These are phyloP conservation scores for Paraurostyla sp. DNA, from an alignment of 73 alveolate genomes.

Conservation along the genomic window DNA sequence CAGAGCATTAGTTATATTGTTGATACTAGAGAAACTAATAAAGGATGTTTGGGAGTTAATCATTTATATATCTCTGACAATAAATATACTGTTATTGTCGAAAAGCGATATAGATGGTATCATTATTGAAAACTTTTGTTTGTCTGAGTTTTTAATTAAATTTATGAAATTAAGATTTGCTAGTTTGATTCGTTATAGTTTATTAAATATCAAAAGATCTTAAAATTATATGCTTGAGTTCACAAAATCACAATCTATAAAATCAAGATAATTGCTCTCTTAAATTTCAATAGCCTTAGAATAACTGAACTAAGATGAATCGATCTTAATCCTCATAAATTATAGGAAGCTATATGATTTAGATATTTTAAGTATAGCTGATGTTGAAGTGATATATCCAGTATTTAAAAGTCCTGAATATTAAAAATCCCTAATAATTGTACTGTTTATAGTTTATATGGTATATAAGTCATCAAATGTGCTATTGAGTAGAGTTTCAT, in stretches of 20 bases:
- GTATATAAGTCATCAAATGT: slow-evolving; percentile 32
- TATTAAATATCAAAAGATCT: slow-evolving; percentile 20
- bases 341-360: neutral
- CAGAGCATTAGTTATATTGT: neutral
- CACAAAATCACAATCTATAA: neutral
- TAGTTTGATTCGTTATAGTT: neutral
- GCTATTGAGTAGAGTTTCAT: slow-evolving; percentile 18
- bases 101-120: neutral
- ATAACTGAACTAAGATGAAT: neutral
- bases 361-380: slow-evolving; percentile 14
- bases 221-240: neutral
- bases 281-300: slow-evolving; percentile 44
- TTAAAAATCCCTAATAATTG: neutral
- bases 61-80: neutral
- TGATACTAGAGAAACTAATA: neutral
- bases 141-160: neutral
- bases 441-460: neutral
- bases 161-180: neutral
- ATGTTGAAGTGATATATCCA: neutral
- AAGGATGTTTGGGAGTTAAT: neutral
- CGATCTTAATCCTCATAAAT: neutral
- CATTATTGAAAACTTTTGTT: neutral
- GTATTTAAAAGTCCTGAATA: neutral
- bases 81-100: neutral
- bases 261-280: neutral